These are phyloP conservation scores for Bauhinia variegata DNA, from an alignment of 306 rosid genomes.

Conservation along the genomic window DNA sequence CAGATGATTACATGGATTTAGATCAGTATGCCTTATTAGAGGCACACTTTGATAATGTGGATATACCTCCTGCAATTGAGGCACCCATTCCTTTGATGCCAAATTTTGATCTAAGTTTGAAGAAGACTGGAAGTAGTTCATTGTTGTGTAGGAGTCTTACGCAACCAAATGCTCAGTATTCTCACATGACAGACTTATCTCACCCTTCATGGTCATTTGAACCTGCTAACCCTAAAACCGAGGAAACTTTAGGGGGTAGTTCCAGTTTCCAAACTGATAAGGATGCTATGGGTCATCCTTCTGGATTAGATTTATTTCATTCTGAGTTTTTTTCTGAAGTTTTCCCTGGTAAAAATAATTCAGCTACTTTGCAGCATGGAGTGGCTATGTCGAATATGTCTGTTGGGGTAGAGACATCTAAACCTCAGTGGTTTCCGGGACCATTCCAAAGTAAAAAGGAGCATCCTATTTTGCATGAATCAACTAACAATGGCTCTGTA, in stretches of 20 bases:
- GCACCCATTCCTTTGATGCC: slow-evolving; percentile 74
- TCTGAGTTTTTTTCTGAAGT: slow-evolving; percentile 37
- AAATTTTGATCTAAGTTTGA: slow-evolving; percentile 36
- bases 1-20: slow-evolving; percentile 58
- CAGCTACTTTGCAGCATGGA: slow-evolving; percentile 35
- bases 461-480: slow-evolving; percentile 28
- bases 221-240: slow-evolving; percentile 33
- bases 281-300: slow-evolving; percentile 32
- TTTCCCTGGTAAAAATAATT: slow-evolving; percentile 46
- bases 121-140: slow-evolving; percentile 45
- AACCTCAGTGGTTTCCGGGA: slow-evolving; percentile 49
- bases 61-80: slow-evolving; percentile 81
- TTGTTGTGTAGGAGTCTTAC: slow-evolving; percentile 31
- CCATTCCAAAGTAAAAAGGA: slow-evolving; percentile 33
- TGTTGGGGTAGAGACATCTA: slow-evolving; percentile 48
- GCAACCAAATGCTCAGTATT: slow-evolving; percentile 33
- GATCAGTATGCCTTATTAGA: slow-evolving; percentile 63
- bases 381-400: slow-evolving; percentile 45
- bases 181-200: slow-evolving; percentile 29
- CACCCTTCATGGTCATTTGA: slow-evolving; percentile 36
- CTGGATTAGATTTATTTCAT: slow-evolving; percentile 34
- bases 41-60: slow-evolving; percentile 64
- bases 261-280: slow-evolving; percentile 41
- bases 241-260: slow-evolving; percentile 34
- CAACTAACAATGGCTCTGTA: slow-evolving; percentile 34